Conservation (phyloP, 331 rosid species). For the Malus hybrid region DNA sequence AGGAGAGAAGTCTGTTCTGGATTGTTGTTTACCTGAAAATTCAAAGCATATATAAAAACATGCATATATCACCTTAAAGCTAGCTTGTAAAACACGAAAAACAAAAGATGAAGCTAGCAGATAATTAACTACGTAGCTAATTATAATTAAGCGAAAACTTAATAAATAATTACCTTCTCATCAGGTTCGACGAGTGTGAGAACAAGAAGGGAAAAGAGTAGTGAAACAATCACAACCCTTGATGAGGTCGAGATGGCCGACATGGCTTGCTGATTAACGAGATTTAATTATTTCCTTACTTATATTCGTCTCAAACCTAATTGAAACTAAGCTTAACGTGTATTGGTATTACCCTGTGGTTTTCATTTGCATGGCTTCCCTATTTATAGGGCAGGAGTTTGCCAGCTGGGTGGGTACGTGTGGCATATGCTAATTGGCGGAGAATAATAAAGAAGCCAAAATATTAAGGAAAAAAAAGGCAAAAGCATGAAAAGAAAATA, state of each 20-base stretch:
- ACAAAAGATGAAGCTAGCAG: background rate
- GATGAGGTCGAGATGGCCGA: background rate
- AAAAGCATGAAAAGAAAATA: too few species aligned
- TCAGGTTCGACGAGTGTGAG: slow-evolving; percentile 15
- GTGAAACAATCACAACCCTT: slow-evolving; percentile 11
- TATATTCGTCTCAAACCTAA: background rate
- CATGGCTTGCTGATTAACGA: background rate
- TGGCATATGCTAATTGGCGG: background rate
- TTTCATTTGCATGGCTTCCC: background rate
- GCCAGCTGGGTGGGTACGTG: background rate
- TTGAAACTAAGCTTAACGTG: background rate
- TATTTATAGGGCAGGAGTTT: slow-evolving; percentile 20
- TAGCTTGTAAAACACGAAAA: background rate
- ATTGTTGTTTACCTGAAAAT: background rate
- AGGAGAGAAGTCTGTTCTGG: background rate
- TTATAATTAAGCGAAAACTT: background rate
- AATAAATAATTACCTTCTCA: background rate
- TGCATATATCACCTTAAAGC: background rate
- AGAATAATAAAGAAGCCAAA: too few species aligned
- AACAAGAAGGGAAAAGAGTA: slow-evolving; percentile 16
- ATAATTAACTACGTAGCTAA: too few species aligned
- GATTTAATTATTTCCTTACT: background rate
- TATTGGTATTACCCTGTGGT: background rate
- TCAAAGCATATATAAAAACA: background rate
- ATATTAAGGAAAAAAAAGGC: too few species aligned